These are phyloP conservation scores for Acer saccharum DNA, from an alignment of 345 rosid species.

Conservation along the genomic window DNA sequence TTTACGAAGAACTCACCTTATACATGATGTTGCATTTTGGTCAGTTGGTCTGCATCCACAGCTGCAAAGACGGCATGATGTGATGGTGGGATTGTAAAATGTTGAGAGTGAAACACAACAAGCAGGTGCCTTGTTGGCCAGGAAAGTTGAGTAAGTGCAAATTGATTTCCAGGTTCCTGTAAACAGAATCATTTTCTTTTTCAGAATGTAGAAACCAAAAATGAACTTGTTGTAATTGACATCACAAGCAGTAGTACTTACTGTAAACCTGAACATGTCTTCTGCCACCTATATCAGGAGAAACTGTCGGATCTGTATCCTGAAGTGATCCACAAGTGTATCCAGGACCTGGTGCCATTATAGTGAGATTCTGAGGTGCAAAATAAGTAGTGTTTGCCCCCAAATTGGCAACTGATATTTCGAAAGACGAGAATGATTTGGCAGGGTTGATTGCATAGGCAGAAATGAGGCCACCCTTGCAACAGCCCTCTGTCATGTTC, in stretches of 20 bases:
- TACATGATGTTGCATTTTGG: slow-evolving; percentile 34
- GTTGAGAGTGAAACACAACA: slow-evolving; percentile 67
- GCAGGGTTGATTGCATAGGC: slow-evolving; percentile 53
- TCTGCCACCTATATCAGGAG: slow-evolving; percentile 46
- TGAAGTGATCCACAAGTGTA: slow-evolving; percentile 50
- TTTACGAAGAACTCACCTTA: slow-evolving; percentile 36
- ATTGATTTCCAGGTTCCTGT: slow-evolving; percentile 71
- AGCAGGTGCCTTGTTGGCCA: slow-evolving; percentile 46
- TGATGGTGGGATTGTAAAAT: slow-evolving; percentile 54
- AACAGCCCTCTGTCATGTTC: slow-evolving; percentile 43
- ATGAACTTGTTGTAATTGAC: too few relatives aligned
- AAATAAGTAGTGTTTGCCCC: slow-evolving; percentile 18
- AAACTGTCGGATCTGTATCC: slow-evolving; percentile 43
- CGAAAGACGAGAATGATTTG: slow-evolving; percentile 51
- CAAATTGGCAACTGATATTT: slow-evolving; percentile 45
- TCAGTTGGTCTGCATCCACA: slow-evolving; percentile 61
- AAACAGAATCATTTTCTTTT: not conserved
- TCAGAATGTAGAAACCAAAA: too few relatives aligned
- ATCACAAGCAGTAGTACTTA: slow-evolving; percentile 23
- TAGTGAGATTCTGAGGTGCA: slow-evolving; percentile 49
- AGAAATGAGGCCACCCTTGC: slow-evolving; percentile 48
- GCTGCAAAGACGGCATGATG: slow-evolving; percentile 55
- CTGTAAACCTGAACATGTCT: slow-evolving; percentile 56
- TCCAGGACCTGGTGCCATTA: slow-evolving; percentile 57
- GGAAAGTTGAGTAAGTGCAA: slow-evolving; percentile 54